Evolutionary conservation across 441 rosid genomes (phyloP).

Genomic region (Pelargonium fulgidum): DNA sequence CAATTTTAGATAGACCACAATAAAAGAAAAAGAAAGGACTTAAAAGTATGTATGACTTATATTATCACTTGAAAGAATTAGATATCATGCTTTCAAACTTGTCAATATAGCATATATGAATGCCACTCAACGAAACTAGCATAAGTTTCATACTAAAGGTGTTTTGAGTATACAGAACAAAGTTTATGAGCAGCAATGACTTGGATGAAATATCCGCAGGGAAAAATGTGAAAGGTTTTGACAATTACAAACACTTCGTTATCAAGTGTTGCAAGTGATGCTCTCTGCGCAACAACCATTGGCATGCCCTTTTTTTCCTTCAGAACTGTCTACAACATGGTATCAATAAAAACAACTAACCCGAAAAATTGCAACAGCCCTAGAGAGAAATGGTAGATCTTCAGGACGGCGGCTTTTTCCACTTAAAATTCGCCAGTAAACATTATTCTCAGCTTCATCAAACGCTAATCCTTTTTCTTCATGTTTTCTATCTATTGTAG

Average conservation of each 20-base stretch:
- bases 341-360: conserved; percentile 36
- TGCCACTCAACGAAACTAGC: neutral
- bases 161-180: neutral
- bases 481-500: conserved; percentile 52
- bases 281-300: too few relatives aligned
- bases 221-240: neutral
- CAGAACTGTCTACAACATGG: too few relatives aligned
- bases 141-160: neutral
- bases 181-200: neutral
- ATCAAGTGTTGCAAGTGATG: too few relatives aligned
- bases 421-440: conserved; percentile 71
- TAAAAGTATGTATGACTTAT: neutral
- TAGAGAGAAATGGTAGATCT: conserved; percentile 60
- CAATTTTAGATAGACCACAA: too few relatives aligned
- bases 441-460: conserved; percentile 35
- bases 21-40: too few relatives aligned
- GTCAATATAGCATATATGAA: neutral
- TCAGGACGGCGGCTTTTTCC: conserved; percentile 61
- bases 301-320: too few relatives aligned
- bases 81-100: neutral
- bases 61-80: neutral
- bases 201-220: neutral
- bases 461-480: conserved; percentile 43
- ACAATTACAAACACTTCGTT: too few relatives aligned
- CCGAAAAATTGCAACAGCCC: conserved; percentile 77